Percentiles rank a stretch among this genome's conserved stretches.
Evolutionary conservation across 768 basidiomycete genomes (phyloP).

Genomic region (Mycena filopes): DNA sequence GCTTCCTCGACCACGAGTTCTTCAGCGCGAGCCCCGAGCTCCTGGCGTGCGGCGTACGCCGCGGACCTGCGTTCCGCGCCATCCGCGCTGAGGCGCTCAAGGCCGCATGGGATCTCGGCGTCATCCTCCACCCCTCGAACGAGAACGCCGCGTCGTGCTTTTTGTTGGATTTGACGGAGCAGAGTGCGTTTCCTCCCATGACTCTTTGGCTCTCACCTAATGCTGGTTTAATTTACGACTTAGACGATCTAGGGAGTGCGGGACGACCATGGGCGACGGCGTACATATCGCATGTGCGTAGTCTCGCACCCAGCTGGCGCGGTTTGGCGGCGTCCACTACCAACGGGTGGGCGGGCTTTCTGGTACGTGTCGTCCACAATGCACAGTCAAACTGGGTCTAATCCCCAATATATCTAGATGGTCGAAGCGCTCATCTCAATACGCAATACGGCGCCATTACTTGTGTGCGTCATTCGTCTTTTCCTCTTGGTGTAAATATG

Average conservation of each 20-base stretch:
- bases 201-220: too few relatives aligned
- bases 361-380: background rate
- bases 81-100: constrained; percentile 13
- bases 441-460: background rate
- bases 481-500: too few relatives aligned
- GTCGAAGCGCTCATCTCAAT: constrained; percentile 4
- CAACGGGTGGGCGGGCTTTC: constrained; percentile 2
- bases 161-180: constrained; percentile 21
- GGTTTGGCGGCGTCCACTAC: background rate
- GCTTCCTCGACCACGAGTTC: constrained; percentile 9
- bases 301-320: constrained; percentile 10
- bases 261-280: constrained; percentile 23
- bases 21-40: constrained; percentile 4
- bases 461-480: too few relatives aligned
- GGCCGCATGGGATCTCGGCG: constrained; percentile 17
- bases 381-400: background rate
- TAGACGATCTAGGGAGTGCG: constrained; percentile 4
- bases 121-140: constrained; percentile 15
- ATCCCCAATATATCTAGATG: constrained; percentile 8
- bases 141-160: constrained; percentile 27
- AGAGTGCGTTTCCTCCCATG: constrained; percentile 14
- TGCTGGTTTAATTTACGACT: background rate
- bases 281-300: constrained; percentile 16
- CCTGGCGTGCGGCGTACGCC: constrained; percentile 14
- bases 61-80: background rate